Evolutionary conservation across 1,139 yeast species (phyloP).

Genomic region (Kodamaea alishanica): DNA sequence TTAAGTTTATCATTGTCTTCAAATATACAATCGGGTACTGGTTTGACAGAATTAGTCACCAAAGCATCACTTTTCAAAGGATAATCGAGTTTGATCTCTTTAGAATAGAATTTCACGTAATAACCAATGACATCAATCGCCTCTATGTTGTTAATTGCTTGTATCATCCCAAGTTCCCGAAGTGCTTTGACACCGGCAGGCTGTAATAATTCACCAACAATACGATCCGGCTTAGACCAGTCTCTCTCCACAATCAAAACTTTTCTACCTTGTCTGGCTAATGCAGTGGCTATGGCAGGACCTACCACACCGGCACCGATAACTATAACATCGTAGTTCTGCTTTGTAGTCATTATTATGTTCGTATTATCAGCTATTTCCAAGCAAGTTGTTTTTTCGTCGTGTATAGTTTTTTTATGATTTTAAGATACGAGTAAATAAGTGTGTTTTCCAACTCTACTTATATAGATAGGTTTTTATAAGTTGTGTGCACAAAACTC

Average conservation of each 20-base stretch:
- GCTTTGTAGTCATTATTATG: too few species aligned
- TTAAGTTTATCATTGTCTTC: constrained; percentile 54
- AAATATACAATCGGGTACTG: constrained; percentile 52
- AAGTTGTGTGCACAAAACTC: too few species aligned
- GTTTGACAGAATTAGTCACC: constrained; percentile 39
- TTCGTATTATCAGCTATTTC: too few species aligned
- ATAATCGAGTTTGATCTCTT: constrained; percentile 60
- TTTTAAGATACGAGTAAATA: neutral
- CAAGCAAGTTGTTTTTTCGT: constrained; percentile 3
- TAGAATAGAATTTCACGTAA: constrained; percentile 63
- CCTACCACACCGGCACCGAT: constrained; percentile 98
- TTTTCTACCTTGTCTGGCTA: constrained; percentile 85
- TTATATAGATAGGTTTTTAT: constrained; percentile 1
- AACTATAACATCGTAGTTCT: constrained; percentile 56
- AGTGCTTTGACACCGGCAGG: constrained; percentile 91
- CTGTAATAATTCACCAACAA: constrained; percentile 94
- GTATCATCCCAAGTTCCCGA: constrained; percentile 73
- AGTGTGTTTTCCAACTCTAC: neutral
- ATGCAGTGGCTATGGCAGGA: constrained; percentile 84
- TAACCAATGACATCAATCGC: constrained; percentile 81
- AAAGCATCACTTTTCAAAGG: constrained; percentile 57
- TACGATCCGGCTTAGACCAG: constrained; percentile 89
- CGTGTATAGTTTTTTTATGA: constrained; percentile 3
- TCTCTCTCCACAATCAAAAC: constrained; percentile 81
- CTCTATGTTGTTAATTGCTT: constrained; percentile 75